Base-by-base conservation (phyloP, 1,139 yeast species). In the Lodderomyces beijingensis region DNA sequence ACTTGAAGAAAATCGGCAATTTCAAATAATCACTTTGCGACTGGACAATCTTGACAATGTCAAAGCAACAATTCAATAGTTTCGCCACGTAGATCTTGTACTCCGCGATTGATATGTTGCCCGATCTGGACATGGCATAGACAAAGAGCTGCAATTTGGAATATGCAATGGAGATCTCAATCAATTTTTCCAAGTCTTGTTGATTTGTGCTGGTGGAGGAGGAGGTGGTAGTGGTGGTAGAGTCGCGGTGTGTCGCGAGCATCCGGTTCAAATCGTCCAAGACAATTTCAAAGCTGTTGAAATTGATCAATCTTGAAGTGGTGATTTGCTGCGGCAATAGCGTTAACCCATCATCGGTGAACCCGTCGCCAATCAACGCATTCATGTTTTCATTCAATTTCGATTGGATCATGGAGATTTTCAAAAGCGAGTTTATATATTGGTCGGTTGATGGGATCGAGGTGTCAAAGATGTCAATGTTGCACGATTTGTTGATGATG, bases 281-380 rank as follows among this genome's bases (percentile, higher is more conserved):
- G 15, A 68, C 65, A 7, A 55, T 59, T 36, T 68, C 73, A 46
- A 66, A 68, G 72, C 67, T 67, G 41, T 62, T 57, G 35, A 68
- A 50, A 38, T 60, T 59, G 23, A 68, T 65, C 30, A 62, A 50
- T 40, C 59, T 60, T 12, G 59, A 45, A 5, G 59, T 51, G 33
- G 45, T 47, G 17, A 43, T 49, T 48, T 29, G 59, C 56, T 32
- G 40, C 17, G 44, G 45, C 35, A 40, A 33, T 46, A 44, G 31
- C 18, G 15, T 20, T 25, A 29, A 19, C 7, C 38, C 31, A 15
- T 35, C 37, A 24, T 42, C 42, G 9, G 38, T 35, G 12, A 29
- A 18, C 4, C 37, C 37, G 22, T 47, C 49, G 10, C 50, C 50
- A 25, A 57, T 46, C 31, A 61, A 49, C 21, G 51, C 60, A 42